Percentiles rank a stretch among this genome's conserved stretches.
These are phyloP conservation scores for Oxyria digyna DNA, from an alignment of 148 eudicot species.

Conservation along the genomic window DNA sequence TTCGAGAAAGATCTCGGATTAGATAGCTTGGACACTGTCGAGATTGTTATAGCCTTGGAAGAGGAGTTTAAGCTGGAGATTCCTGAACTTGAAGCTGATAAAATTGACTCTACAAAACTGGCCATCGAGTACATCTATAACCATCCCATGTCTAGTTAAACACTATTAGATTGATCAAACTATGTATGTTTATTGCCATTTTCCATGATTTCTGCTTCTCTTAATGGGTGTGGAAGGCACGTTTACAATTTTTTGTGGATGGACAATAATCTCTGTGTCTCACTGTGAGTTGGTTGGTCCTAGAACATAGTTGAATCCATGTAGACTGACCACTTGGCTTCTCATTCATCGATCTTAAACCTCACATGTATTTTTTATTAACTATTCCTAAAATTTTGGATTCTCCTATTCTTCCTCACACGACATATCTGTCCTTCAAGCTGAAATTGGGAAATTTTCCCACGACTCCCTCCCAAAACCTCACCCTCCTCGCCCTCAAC, in stretches of 20 bases:
- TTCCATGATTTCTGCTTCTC: background rate
- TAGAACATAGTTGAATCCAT: background rate
- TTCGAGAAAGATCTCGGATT: constrained; percentile 65
- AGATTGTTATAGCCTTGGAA: constrained; percentile 77
- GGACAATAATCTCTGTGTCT: background rate
- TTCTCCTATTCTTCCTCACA: no score
- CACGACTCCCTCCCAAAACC: no score
- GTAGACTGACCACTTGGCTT: background rate
- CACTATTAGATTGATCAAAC: background rate
- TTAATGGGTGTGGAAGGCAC: constrained; percentile 2
- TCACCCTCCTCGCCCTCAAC: no score
- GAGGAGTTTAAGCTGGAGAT: constrained; percentile 90
- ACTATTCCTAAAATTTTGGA: no score
- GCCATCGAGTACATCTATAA: constrained; percentile 75
- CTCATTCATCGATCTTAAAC: background rate
- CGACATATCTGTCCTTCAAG: no score
- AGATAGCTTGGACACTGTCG: constrained; percentile 75
- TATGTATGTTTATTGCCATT: background rate
- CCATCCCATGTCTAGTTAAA: constrained; percentile 74
- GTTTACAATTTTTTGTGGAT: background rate
- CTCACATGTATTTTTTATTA: no score
- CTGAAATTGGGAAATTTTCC: no score
- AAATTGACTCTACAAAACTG: constrained; percentile 52
- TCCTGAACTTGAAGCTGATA: constrained; percentile 84
- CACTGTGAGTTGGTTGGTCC: background rate